Conservation (phyloP, 495 filamentous ascomycete species). For the Hypoxylon cercidicola region DNA sequence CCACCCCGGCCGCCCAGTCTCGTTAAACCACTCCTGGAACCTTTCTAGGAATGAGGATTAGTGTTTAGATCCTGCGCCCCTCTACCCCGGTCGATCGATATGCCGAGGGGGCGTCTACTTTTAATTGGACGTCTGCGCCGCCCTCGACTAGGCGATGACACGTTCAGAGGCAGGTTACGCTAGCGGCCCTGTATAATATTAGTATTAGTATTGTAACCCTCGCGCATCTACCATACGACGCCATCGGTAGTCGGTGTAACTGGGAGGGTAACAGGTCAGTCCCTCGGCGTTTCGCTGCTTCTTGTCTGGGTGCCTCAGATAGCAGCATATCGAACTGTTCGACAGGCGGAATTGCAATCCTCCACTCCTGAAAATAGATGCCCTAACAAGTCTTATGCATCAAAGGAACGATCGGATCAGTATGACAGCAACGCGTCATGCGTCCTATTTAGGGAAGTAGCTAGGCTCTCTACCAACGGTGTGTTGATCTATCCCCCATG, state of each 20-base stretch:
- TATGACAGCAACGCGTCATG: conserved; percentile 26
- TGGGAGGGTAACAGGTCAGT: neutral
- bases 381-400: neutral
- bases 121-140: conserved; percentile 6
- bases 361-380: conserved; percentile 9
- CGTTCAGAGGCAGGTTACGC: neutral
- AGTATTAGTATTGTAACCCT: neutral
- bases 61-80: conserved; percentile 16
- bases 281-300: conserved; percentile 1
- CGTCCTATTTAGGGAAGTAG: conserved; percentile 16
- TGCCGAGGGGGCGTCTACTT: neutral
- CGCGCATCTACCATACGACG: neutral
- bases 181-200: conserved; percentile 5
- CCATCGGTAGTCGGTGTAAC: neutral
- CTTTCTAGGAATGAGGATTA: conserved; percentile 11
- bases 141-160: neutral
- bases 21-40: neutral
- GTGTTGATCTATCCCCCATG: neutral
- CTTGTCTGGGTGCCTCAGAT: neutral
- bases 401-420: conserved; percentile 12
- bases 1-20: conserved; percentile 1
- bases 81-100: neutral
- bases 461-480: neutral
- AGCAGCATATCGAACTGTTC: neutral
- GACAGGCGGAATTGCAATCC: conserved; percentile 4